Conservation (phyloP, 208 protist species). For the Herpetomonas tarakana region DNA sequence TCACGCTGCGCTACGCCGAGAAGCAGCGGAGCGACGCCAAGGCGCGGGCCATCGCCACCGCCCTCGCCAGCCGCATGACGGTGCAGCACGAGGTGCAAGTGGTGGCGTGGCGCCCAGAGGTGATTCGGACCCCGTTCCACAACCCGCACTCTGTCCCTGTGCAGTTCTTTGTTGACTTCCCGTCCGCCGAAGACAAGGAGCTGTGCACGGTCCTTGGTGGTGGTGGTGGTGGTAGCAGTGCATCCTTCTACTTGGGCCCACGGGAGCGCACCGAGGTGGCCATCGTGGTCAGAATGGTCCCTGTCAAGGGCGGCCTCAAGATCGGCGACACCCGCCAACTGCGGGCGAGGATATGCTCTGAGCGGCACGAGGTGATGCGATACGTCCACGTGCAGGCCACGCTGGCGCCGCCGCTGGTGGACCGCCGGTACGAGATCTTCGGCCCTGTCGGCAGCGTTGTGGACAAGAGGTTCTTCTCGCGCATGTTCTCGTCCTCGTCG, state of each 20-base stretch:
- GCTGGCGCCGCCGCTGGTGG: conserved; percentile 62
- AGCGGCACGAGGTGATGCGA: conserved; percentile 59
- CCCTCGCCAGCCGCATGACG: conserved; percentile 70
- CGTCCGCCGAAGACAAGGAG: conserved; percentile 16
- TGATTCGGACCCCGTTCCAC: conserved; percentile 48
- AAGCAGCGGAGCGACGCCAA: conserved; percentile 75
- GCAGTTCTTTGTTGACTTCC: conserved; percentile 73
- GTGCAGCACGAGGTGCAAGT: conserved; percentile 55
- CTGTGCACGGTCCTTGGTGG: conserved; percentile 32
- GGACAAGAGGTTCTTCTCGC: conserved; percentile 58
- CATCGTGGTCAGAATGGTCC: conserved; percentile 43
- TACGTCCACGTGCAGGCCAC: conserved; percentile 54
- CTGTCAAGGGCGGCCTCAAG: conserved; percentile 1
- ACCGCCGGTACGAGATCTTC: conserved; percentile 85
- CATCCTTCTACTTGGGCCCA: conserved; percentile 62
- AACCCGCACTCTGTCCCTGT: conserved; percentile 62
- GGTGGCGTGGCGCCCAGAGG: conserved; percentile 58
- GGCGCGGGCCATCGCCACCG: conserved; percentile 60
- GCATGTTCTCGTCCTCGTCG: conserved; percentile 52
- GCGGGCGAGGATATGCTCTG: conserved; percentile 57
- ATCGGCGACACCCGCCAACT: conserved; percentile 15
- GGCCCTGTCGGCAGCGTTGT: conserved; percentile 56
- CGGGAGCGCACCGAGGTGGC: conserved; percentile 51
- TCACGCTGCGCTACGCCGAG: conserved; percentile 72
- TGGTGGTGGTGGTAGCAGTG: conserved; percentile 6